These are phyloP conservation scores for Fusarium sp. DNA, from an alignment of 2,329 filamentous ascomycete species.

Conservation along the genomic window DNA sequence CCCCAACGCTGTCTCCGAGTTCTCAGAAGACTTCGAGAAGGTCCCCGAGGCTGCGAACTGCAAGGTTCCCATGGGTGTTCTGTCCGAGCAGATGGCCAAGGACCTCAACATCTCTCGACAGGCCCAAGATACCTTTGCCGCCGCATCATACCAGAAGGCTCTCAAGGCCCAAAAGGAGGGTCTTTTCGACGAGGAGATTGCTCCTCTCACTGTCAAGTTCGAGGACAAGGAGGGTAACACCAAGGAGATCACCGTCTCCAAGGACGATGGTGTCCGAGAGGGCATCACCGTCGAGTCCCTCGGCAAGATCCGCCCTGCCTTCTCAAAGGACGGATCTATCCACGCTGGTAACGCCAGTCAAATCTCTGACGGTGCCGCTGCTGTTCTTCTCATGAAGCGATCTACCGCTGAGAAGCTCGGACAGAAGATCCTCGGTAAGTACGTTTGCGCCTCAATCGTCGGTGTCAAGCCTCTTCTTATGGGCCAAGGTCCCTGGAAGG, in stretches of 20 bases:
- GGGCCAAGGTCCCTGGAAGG: slow-evolving; percentile 95
- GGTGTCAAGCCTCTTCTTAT: slow-evolving; percentile 94
- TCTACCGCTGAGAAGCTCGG: slow-evolving; percentile 88
- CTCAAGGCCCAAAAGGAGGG: slow-evolving; percentile 84
- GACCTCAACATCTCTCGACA: slow-evolving; percentile 78
- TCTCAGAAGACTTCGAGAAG: slow-evolving; percentile 87
- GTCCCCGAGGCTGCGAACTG: slow-evolving; percentile 90
- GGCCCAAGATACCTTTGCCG: slow-evolving; percentile 92
- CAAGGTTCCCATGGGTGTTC: slow-evolving; percentile 95
- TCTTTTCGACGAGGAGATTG: slow-evolving; percentile 94
- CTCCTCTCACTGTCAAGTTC: slow-evolving; percentile 85
- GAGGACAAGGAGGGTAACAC: slow-evolving; percentile 91
- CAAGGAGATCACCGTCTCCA: slow-evolving; percentile 82
- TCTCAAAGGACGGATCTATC: slow-evolving; percentile 91
- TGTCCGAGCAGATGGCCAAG: slow-evolving; percentile 95
- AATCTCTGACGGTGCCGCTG: slow-evolving; percentile 94
- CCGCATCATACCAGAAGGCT: slow-evolving; percentile 92
- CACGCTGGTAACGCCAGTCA: slow-evolving; percentile 97
- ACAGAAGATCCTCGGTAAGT: slow-evolving; percentile 92
- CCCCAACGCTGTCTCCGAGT: slow-evolving; percentile 88
- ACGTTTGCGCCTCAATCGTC: slow-evolving; percentile 84
- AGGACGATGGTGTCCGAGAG: slow-evolving; percentile 87
- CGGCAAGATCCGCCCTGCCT: slow-evolving; percentile 90
- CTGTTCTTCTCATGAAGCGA: slow-evolving; percentile 95
- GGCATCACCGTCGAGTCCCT: slow-evolving; percentile 90